Evolutionary conservation across 805 yeast genomes (phyloP).

Genomic region (Kuraishia borneana): DNA sequence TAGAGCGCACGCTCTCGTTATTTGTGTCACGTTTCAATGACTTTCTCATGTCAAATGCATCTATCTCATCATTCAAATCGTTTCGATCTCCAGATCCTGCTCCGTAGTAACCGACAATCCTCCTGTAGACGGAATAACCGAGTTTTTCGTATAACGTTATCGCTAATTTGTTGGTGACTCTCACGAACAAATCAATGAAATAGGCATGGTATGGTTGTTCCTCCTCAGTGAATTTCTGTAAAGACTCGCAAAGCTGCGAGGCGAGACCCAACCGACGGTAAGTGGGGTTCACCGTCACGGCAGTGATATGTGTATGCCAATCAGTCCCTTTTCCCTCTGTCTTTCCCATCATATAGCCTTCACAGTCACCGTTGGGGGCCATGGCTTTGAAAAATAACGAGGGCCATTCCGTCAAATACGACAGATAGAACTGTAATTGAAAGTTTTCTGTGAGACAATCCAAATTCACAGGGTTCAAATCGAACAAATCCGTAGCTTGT

Average conservation of each 20-base stretch:
- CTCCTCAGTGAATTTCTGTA: conserved; percentile 66
- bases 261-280: conserved; percentile 85
- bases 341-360: conserved; percentile 92
- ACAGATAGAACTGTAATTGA: conserved; percentile 71
- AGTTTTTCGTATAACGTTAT: conserved; percentile 73
- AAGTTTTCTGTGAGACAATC: conserved; percentile 92
- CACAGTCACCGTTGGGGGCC: conserved; percentile 18
- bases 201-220: conserved; percentile 66
- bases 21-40: conserved; percentile 46
- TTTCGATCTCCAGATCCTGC: conserved; percentile 27
- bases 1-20: conserved; percentile 38
- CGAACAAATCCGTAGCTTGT: conserved; percentile 73
- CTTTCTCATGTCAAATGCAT: conserved; percentile 84
- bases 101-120: conserved; percentile 87
- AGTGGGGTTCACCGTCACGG: conserved; percentile 79
- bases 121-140: conserved; percentile 74
- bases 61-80: conserved; percentile 51
- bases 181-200: conserved; percentile 86
- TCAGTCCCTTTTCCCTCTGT: conserved; percentile 78
- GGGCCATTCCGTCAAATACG: conserved; percentile 83
- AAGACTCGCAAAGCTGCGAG: conserved; percentile 58
- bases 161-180: conserved; percentile 75
- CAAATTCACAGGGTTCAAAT: conserved; percentile 63
- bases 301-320: conserved; percentile 97
- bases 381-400: conserved; percentile 69